Evolutionary conservation across 257 asterid genomes (phyloP), one percentile per base, ranked within the genome.

Genomic region (Solanum dulcamara): DNA sequence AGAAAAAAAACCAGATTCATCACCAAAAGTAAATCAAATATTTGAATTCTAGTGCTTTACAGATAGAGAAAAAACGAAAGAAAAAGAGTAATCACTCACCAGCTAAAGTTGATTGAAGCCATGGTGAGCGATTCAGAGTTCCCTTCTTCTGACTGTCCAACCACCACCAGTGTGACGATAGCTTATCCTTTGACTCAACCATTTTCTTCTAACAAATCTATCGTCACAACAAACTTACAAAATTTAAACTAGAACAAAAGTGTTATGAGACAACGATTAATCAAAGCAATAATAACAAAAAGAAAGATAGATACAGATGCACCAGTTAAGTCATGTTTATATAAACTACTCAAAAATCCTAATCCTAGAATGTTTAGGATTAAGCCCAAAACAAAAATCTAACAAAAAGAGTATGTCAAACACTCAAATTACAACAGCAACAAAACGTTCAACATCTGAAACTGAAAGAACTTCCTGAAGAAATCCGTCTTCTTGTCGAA

Each of bases 151-250:
- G 94, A 77, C 91, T 90, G 59, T 96, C 98, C 66, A 94, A 83
- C 98, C 98, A 96, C 98, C 99, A 96, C 91, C 94, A 92, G 81
- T 89, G 94, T 42, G 98, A 89, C 66, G 94, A 90, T 53, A 84
- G 86, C 89, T 81, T 87, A 72, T 85, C 89, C 90, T 81, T 86
- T 4, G 84, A 87, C 84, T 88, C 93, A 90, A 82, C 89, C 97
- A 89, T 91, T 55, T 71, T 55, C 40, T 57, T 28, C 79, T 35
- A 26, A 32, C 20, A 32, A 55, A 20, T 13, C 26, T 33, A 48
- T 28, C 38, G 28, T 14, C 35, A 30, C 28, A 50, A 46, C 64
- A 81, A n/a, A 33, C 13, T 38, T 44, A 46, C 64, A 81, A n/a
- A 33, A n/a, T 38, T 44, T 44, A 74, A 42, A 24, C 59, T 40